Base-by-base conservation (phyloP, 352 stramenopile genomes). In the Globisporangium uncinulatum region DNA sequence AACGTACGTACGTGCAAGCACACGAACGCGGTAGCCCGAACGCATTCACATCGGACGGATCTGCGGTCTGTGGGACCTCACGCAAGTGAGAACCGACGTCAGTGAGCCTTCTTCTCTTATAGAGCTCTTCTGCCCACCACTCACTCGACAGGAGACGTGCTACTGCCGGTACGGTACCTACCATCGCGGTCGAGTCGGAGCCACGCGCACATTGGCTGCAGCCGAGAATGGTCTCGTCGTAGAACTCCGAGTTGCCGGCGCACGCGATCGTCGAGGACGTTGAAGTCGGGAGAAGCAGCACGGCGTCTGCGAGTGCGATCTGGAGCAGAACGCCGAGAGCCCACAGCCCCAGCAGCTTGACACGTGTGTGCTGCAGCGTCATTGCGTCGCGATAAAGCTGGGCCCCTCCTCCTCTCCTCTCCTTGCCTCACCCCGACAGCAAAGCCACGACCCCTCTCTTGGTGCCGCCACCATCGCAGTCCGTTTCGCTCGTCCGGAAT, bases 191-290 rank as follows among this genome's bases (percentile, higher is more conserved):
- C 19, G 67, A 65, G 15, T 79, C 77, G 17, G 64, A 66, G 11
- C 67, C 66, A 17, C 52, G 65, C 9, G 65, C 44, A 39, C 80
- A 90, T 44, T 69, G 65, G 51, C 68, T 86, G 60, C 80, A 90
- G 15, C 65, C 63, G 11, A 90, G 68, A n/a, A 75, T 61, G 1
- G 70, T 54, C 54, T 73, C 57, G 57, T 90, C 77, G 45, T 80
- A 90, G 63, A 74, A 90, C 53, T 90, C 68, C 1, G 50, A 73
- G 11, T 46, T 54, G 0, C 62, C 32, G 44, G 72, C 64, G 58
- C 80, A 88, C 3, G 31, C 17, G 5, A 14, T 9, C 8, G 59
- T 46, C 24, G 34, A 36, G 1, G 19, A 21, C 1, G 55, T 20
- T 20, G 21, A 20, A 14, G n/a, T 48, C 13, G 57, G 41, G 29